Percentiles rank a stretch among this genome's conserved stretches.
Conservation (phyloP, 2,329 filamentous ascomycete species). For the Nothomitra cinnamomea region DNA sequence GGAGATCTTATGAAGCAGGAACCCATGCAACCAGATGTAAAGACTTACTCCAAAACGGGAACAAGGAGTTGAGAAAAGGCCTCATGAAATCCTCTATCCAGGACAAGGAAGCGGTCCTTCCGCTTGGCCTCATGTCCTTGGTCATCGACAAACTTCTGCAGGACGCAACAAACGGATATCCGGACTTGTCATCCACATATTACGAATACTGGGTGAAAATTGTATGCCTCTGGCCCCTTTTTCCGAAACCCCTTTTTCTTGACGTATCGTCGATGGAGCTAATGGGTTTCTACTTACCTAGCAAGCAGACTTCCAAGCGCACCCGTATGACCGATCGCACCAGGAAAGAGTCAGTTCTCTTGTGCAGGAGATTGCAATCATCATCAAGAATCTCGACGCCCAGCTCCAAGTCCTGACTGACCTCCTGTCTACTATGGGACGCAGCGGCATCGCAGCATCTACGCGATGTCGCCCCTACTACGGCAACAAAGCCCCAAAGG, state of each 20-base stretch:
- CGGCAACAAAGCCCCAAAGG: background rate
- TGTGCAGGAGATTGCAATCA: background rate
- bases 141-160: constrained; percentile 23
- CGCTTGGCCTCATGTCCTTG: constrained; percentile 27
- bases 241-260: background rate
- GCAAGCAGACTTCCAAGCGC: background rate
- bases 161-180: constrained; percentile 23
- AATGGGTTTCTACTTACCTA: background rate
- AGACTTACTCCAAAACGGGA: background rate
- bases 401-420: background rate
- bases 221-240: background rate
- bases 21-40: background rate
- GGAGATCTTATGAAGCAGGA: background rate
- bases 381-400: background rate
- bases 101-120: constrained; percentile 23
- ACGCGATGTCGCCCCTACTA: background rate
- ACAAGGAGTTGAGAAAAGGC: background rate
- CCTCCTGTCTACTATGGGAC: background rate
- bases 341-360: background rate
- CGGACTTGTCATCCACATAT: constrained; percentile 8
- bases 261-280: background rate
- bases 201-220: background rate
- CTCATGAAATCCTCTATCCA: background rate
- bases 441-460: background rate
- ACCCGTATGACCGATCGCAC: background rate